Conservation (phyloP, 2,329 filamentous ascomycete genomes). For the Aspergillus jensenii region DNA sequence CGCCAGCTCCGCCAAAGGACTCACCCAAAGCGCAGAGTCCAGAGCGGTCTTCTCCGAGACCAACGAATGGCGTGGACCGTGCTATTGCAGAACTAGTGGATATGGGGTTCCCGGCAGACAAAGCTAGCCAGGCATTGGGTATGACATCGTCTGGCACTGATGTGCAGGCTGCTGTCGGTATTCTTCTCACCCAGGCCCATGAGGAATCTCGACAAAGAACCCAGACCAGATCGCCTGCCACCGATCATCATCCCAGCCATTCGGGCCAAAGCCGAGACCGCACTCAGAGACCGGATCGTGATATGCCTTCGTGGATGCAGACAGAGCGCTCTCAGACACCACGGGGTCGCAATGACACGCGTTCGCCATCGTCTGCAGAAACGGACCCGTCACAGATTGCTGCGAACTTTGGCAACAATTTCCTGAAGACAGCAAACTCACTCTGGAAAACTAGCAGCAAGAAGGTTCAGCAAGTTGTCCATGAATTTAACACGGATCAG, state of each 20-base stretch:
- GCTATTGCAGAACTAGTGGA: conserved; percentile 87
- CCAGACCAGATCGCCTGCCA: conserved; percentile 29
- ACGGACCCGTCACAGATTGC: conserved; percentile 79
- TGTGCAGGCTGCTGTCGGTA: conserved; percentile 83
- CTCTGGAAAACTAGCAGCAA: conserved; percentile 95
- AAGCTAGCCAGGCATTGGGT: conserved; percentile 74
- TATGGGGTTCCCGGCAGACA: conserved; percentile 88
- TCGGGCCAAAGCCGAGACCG: conserved; percentile 24
- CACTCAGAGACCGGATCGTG: conserved; percentile 28
- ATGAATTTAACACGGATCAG: conserved; percentile 73
- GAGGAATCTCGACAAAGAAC: conserved; percentile 73
- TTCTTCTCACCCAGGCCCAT: conserved; percentile 89
- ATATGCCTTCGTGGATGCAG: conserved; percentile 63
- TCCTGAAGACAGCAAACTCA: conserved; percentile 92
- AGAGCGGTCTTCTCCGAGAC: conserved; percentile 22
- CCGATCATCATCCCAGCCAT: conserved; percentile 19
- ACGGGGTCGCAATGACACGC: conserved; percentile 28
- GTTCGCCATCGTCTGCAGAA: conserved; percentile 53
- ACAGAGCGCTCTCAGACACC: conserved; percentile 41
- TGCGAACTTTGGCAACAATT: conserved; percentile 74
- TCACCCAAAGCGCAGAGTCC: conserved; percentile 15
- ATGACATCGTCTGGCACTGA: conserved; percentile 78
- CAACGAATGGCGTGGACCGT: conserved; percentile 63
- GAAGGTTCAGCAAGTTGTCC: conserved; percentile 85
- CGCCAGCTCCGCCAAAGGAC: conserved; percentile 29